A percentile compares a stretch with the other conserved stretches of the same genome.
phyloP scores from a whole-genome alignment of 1,284 basidiomycete species.

The Naganishia sp. region DNA sequence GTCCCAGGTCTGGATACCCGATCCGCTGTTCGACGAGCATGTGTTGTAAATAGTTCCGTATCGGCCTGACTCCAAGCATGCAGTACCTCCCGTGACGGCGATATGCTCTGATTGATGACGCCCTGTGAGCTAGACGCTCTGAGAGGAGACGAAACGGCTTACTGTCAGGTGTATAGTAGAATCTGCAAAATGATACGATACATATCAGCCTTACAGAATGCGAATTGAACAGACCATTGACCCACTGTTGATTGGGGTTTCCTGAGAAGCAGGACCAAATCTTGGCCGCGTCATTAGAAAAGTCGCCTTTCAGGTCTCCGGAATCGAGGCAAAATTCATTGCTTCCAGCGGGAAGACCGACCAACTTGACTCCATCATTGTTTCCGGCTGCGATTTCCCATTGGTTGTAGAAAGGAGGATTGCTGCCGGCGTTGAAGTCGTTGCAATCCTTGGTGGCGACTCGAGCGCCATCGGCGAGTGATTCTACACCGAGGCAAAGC shows the following conservation, averaged over 20 bases:
- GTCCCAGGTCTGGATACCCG: conserved; percentile 18
- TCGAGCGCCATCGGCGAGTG: conserved; percentile 9
- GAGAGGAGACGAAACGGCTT: neutral
- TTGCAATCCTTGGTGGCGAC: conserved; percentile 19
- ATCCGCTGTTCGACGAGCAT: conserved; percentile 18
- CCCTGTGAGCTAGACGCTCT: neutral
- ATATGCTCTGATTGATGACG: neutral
- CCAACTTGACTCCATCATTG: conserved; percentile 18
- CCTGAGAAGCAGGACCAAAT: conserved; percentile 32
- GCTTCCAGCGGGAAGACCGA: conserved; percentile 19
- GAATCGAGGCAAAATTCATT: conserved; percentile 35
- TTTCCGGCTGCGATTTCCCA: conserved; percentile 27
- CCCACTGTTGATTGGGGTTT: conserved; percentile 19
- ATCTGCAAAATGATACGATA: neutral
- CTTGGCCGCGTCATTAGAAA: conserved; percentile 10
- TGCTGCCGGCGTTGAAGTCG: conserved; percentile 1
- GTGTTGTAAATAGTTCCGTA: conserved; percentile 4
- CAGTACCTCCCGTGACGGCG: conserved; percentile 3
- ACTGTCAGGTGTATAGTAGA: conserved; percentile 19
- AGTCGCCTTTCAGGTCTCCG: conserved; percentile 26
- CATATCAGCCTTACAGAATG: neutral
- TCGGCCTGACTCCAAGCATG: conserved; percentile 10
- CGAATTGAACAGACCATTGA: neutral
- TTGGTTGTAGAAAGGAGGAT: conserved; percentile 13
- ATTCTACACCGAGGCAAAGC: conserved; percentile 20